Conservation (phyloP, 352 stramenopile genomes). For the Pythium dissimile region DNA sequence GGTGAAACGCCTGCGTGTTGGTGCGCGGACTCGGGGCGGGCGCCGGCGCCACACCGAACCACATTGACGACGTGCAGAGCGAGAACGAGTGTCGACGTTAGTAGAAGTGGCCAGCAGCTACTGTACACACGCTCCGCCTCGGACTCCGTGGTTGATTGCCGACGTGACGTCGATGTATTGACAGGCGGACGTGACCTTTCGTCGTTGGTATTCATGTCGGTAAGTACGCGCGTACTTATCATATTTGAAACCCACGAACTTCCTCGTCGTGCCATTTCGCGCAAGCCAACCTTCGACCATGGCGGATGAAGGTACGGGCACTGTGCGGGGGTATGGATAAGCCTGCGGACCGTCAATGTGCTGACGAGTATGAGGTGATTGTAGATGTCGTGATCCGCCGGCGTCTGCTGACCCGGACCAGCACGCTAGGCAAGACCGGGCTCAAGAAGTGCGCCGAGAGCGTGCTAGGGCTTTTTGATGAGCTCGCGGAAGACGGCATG, state of each 20-base stretch:
- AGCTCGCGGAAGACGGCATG: slow-evolving; percentile 57
- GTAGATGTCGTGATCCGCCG: slow-evolving; percentile 66
- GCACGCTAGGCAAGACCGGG: slow-evolving; percentile 69
- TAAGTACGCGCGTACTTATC: slow-evolving; percentile 5
- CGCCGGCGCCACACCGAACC: slow-evolving; percentile 64
- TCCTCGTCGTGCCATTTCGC: not conserved
- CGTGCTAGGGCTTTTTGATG: slow-evolving; percentile 61
- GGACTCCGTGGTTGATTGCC: too few relatives aligned
- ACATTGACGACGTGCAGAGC: slow-evolving; percentile 25
- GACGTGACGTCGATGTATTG: too few relatives aligned
- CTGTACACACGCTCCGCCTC: too few relatives aligned
- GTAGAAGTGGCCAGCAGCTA: too few relatives aligned
- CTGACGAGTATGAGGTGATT: too few relatives aligned
- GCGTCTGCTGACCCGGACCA: slow-evolving; percentile 76
- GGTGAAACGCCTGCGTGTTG: slow-evolving; percentile 35
- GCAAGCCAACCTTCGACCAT: slow-evolving; percentile 21
- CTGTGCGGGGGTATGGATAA: too few relatives aligned
- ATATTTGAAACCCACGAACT: not conserved
- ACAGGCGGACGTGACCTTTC: too few relatives aligned
- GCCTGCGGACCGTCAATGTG: too few relatives aligned
- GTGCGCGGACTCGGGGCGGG: slow-evolving; percentile 32
- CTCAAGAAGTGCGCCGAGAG: slow-evolving; percentile 79
- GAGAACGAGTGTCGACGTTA: not conserved
- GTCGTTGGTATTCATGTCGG: not conserved
- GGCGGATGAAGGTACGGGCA: slow-evolving; percentile 64